A percentile compares a stretch with the other conserved stretches of the same genome.
Evolutionary conservation across 2,329 filamentous ascomycete genomes (phyloP).

Genomic region (Xylaria sp.): DNA sequence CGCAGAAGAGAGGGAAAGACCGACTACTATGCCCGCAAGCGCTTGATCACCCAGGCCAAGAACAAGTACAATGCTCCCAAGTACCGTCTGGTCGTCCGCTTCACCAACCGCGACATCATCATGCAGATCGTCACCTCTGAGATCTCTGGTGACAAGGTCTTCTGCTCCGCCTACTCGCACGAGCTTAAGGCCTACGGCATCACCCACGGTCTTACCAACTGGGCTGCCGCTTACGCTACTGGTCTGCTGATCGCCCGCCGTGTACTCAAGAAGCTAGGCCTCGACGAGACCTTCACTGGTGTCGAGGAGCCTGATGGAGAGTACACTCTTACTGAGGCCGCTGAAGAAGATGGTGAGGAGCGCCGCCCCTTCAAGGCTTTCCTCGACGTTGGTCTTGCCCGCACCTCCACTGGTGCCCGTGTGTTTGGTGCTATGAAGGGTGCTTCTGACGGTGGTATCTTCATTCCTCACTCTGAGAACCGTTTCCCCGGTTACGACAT

Average conservation of each 20-base stretch:
- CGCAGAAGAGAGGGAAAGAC: constrained; percentile 96
- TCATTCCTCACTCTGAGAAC: constrained; percentile 98
- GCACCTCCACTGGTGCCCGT: constrained; percentile 97
- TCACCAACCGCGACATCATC: constrained; percentile 99
- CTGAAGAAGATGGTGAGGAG: constrained; percentile 88
- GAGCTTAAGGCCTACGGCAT: constrained; percentile 98
- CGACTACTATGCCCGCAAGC: constrained; percentile 99
- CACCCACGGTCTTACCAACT: constrained; percentile 99
- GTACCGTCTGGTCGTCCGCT: constrained; percentile 99
- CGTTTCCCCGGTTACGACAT: constrained; percentile 99
- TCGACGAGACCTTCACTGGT: constrained; percentile 92
- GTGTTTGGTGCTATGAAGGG: constrained; percentile 99
- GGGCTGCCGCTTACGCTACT: constrained; percentile 96
- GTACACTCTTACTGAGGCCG: constrained; percentile 94
- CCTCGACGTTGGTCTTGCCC: constrained; percentile 97
- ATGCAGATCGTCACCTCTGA: constrained; percentile 97
- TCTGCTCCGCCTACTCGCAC: constrained; percentile 91
- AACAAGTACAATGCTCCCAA: constrained; percentile 99
- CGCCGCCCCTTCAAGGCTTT: constrained; percentile 99
- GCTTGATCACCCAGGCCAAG: constrained; percentile 99
- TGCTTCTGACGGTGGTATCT: constrained; percentile 96
- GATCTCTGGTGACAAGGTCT: constrained; percentile 98
- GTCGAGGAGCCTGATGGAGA: constrained; percentile 98
- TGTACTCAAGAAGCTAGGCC: constrained; percentile 94
- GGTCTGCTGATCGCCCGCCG: constrained; percentile 97